A percentile compares a stretch with the other conserved stretches of the same genome.
phyloP scores from a whole-genome alignment of 1,284 basidiomycete genomes.

The Chalciporus sp. region DNA sequence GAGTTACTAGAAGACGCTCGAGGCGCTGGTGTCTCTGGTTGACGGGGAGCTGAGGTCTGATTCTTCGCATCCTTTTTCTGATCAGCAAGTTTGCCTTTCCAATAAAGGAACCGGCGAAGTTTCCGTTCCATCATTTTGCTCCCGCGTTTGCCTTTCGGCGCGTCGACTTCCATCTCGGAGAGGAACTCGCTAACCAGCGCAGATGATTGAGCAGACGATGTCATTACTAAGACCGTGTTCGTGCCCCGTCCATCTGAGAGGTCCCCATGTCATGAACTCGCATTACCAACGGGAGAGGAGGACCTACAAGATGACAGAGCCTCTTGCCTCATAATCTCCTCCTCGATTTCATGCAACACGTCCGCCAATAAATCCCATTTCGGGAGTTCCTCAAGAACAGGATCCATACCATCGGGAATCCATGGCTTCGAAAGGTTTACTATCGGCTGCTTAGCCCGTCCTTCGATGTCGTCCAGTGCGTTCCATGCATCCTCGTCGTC shows the following conservation, averaged over 20 bases:
- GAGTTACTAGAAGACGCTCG: slow-evolving; percentile 8
- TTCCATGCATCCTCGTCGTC: slow-evolving; percentile 78
- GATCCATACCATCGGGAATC: slow-evolving; percentile 81
- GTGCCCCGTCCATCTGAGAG: slow-evolving; percentile 55
- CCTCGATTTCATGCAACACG: slow-evolving; percentile 90
- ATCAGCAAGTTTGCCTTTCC: slow-evolving; percentile 67
- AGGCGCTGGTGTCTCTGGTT: slow-evolving; percentile 6
- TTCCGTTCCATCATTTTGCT: slow-evolving; percentile 79
- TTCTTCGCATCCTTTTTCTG: slow-evolving; percentile 18
- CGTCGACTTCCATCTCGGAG: slow-evolving; percentile 57
- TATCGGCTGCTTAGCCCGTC: slow-evolving; percentile 27
- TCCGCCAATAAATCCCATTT: slow-evolving; percentile 92
- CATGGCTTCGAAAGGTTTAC: slow-evolving; percentile 43
- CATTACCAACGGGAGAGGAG: slow-evolving; percentile 5
- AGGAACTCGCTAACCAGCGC: slow-evolving; percentile 80
- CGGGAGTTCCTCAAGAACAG: slow-evolving; percentile 90
- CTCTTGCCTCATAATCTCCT: slow-evolving; percentile 73
- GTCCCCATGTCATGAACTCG: neutral
- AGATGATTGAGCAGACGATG: slow-evolving; percentile 79
- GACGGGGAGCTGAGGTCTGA: neutral
- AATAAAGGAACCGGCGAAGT: slow-evolving; percentile 75
- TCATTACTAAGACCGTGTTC: slow-evolving; percentile 87
- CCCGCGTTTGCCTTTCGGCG: slow-evolving; percentile 62
- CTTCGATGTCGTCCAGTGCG: slow-evolving; percentile 64
- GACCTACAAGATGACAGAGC: slow-evolving; percentile 38